Evolutionary conservation across 2,329 filamentous ascomycete genomes (phyloP), one percentile per base, ranked within the genome.

Genomic region (Decorospora gaudefroyi): DNA sequence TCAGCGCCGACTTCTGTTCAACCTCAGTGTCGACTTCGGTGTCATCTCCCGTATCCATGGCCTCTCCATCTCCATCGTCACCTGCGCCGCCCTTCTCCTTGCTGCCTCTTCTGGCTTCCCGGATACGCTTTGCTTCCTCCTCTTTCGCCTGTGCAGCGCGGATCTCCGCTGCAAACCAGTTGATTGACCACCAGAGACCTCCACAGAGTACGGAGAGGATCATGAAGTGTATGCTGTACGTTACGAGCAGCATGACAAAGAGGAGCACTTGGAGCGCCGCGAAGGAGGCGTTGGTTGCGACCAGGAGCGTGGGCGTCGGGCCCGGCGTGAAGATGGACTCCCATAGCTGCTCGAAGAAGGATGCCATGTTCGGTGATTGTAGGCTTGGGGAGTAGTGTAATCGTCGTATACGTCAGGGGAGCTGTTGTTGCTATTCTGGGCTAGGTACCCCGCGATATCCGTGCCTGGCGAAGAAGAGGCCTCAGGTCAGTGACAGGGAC

Each of bases 251-350:
- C 51, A 99, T 86, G 40, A 74, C 71, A 54, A 89, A 72, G 57
- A 97, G 84, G 28, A 95, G 78, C 51, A 87, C 48, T 72, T 97
- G 93, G 12, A 99, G 85, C 28, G 83, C 82, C 53, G 85, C 90
- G 70, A 99, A 99, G 49, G 88, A 86, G 67, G 79, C 83, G 74
- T 99, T 97, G 46, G 93, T 95, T 48, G 93, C 93, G 65, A 91
- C 75, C 43, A 97, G 80, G 53, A 99, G 84, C 33, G 88, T 88
- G 10, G 89, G 89, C 1, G 91, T 96, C 32, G 92, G 83, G 44
- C 93, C 93, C 1, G 92, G 88, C 4, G 87, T 93, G 79, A 97
- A 96, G 77, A 97, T 85, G 65, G 89, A 95, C 67, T 87, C 82
- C 87, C 90, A 95, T 49, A 96, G 86, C 57, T 91, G 83, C 65